These are phyloP conservation scores for Cylindrotheca fusiformis DNA, from an alignment of 108 stramenopile genomes.

Conservation along the genomic window DNA sequence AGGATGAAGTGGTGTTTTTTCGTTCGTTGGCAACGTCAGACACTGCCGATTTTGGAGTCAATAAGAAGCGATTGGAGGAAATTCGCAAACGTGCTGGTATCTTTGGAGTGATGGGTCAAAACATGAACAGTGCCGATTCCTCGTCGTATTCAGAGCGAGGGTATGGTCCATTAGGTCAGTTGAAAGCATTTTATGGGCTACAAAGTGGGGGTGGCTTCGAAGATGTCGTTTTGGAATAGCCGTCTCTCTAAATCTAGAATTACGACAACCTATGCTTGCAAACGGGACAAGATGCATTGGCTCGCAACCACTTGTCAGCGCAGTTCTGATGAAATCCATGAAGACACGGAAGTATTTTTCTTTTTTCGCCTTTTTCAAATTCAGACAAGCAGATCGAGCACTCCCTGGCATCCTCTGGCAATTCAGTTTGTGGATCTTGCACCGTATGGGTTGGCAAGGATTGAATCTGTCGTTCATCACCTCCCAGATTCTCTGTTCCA, in stretches of 20 bases:
- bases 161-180: constrained; percentile 62
- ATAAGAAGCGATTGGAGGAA: constrained; percentile 57
- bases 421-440: constrained; percentile 15
- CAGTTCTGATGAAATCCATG: constrained; percentile 87
- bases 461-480: constrained; percentile 37
- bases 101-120: constrained; percentile 79
- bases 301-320: constrained; percentile 77
- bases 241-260: no score
- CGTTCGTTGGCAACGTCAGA: constrained; percentile 39
- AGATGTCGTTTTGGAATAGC: constrained; percentile 62
- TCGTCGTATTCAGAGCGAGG: constrained; percentile 42
- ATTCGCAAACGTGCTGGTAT: constrained; percentile 57
- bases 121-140: constrained; percentile 32
- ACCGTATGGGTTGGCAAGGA: constrained; percentile 40
- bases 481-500: constrained; percentile 65
- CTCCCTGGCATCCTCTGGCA: constrained; percentile 53
- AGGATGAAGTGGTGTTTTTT: constrained; percentile 71
- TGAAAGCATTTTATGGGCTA: constrained; percentile 87
- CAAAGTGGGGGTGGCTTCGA: constrained; percentile 79
- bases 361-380: constrained; percentile 64
- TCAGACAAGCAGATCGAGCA: constrained; percentile 88
- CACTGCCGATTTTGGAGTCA: constrained; percentile 58
- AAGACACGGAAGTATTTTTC: constrained; percentile 75
- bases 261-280: constrained; percentile 50
- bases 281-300: constrained; percentile 71